Conservation (phyloP, 2,329 filamentous ascomycete species). For the Verticillium dahliae region DNA sequence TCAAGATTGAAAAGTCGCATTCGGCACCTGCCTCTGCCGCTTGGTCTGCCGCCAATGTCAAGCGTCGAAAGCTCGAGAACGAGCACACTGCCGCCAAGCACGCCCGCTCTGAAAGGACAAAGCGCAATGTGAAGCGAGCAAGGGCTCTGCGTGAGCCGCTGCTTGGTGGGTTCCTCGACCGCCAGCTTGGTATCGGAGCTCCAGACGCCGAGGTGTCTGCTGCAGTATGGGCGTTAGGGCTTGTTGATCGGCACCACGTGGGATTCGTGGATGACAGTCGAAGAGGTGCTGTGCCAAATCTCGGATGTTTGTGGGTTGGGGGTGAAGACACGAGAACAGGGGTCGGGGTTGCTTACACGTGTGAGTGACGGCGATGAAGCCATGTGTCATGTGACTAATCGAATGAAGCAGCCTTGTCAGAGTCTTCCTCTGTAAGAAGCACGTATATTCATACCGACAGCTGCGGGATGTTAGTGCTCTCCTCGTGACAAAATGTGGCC, state of each 20-base stretch:
- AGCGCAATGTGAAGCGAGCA: constrained; percentile 31
- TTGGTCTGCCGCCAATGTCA: constrained; percentile 54
- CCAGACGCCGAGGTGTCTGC: constrained; percentile 20
- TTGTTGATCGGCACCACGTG: constrained; percentile 33
- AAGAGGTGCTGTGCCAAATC: constrained; percentile 21
- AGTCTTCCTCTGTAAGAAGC: constrained; percentile 22
- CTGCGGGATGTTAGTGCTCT: constrained; percentile 29
- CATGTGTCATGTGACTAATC: constrained; percentile 2
- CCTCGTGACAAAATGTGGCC: not conserved
- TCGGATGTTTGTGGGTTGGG: constrained; percentile 33
- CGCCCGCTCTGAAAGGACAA: constrained; percentile 21
- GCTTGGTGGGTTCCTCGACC: constrained; percentile 23
- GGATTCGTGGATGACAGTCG: constrained; percentile 23
- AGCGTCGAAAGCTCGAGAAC: constrained; percentile 43
- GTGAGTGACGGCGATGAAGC: constrained; percentile 24
- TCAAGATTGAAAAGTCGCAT: constrained; percentile 56
- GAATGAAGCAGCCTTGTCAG: constrained; percentile 24
- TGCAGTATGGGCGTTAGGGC: constrained; percentile 29
- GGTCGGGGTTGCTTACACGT: constrained; percentile 34
- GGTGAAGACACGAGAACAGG: constrained; percentile 30
- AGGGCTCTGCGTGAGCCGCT: constrained; percentile 19
- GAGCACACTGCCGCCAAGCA: constrained; percentile 21
- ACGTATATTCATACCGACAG: constrained; percentile 36
- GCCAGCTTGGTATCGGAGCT: constrained; percentile 22
- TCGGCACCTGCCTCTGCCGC: constrained; percentile 40